phyloP scores from a whole-genome alignment of 495 filamentous ascomycete genomes.

The Hypoxylon rickii region DNA sequence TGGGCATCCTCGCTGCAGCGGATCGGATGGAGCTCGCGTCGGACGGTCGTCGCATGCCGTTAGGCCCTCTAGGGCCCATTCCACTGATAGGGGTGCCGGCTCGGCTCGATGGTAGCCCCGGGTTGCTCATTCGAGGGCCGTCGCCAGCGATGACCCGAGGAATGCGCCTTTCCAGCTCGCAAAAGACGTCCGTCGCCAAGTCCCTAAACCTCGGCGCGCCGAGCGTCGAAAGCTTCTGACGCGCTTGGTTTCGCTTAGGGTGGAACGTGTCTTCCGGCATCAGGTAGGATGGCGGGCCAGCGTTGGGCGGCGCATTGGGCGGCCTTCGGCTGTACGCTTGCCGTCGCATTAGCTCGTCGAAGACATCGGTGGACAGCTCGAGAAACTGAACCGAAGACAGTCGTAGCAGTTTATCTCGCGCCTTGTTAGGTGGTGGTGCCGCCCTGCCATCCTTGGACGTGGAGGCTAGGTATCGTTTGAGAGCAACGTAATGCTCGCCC shows the following conservation, averaged over 20 bases:
- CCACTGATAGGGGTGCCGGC: conserved; percentile 61
- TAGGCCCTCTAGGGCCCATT: conserved; percentile 51
- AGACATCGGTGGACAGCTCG: conserved; percentile 96
- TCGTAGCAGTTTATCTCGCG: conserved; percentile 88
- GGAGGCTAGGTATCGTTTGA: conserved; percentile 75
- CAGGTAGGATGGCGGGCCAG: conserved; percentile 67
- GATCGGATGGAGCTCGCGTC: conserved; percentile 57
- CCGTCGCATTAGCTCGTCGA: conserved; percentile 88
- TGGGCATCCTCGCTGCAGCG: conserved; percentile 42
- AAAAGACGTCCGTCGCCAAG: conserved; percentile 93
- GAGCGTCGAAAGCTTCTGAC: conserved; percentile 89
- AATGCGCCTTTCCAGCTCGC: conserved; percentile 88
- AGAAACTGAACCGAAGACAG: conserved; percentile 91
- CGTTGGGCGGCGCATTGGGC: conserved; percentile 58
- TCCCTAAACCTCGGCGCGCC: conserved; percentile 84
- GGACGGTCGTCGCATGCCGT: conserved; percentile 53
- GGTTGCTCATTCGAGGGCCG: conserved; percentile 70
- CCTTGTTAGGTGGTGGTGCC: conserved; percentile 78
- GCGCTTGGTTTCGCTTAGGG: conserved; percentile 93
- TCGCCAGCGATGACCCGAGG: conserved; percentile 75
- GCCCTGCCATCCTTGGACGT: conserved; percentile 74
- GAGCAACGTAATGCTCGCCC: conserved; percentile 77
- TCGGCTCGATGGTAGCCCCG: conserved; percentile 58
- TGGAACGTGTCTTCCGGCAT: conserved; percentile 87
- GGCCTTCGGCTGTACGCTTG: conserved; percentile 62